Conservation (phyloP, 805 yeast genomes). For the Pichia rugopelliculosa region DNA sequence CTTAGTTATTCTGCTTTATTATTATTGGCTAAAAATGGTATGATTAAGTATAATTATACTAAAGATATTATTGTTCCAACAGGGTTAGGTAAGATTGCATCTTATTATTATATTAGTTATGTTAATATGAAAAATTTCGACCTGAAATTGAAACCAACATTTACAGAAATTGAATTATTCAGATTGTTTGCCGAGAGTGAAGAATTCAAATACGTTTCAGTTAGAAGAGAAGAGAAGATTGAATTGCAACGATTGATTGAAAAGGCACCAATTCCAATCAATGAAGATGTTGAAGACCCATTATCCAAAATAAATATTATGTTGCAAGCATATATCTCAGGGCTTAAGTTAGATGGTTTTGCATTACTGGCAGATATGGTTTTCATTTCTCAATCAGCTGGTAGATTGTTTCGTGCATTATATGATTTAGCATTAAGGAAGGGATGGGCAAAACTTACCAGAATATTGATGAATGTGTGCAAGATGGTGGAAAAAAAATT, state of each 20-base stretch:
- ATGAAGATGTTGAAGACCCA: slow-evolving; percentile 62
- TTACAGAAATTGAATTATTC: slow-evolving; percentile 65
- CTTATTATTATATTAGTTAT: slow-evolving; percentile 76
- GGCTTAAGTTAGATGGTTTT: slow-evolving; percentile 71
- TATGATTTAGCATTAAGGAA: slow-evolving; percentile 66
- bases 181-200: slow-evolving; percentile 72
- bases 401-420: slow-evolving; percentile 78
- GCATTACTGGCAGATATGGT: slow-evolving; percentile 91
- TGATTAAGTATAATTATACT: slow-evolving; percentile 49
- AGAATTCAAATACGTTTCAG: slow-evolving; percentile 78
- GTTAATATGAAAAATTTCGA: slow-evolving; percentile 65
- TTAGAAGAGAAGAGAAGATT: slow-evolving; percentile 75
- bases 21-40: slow-evolving; percentile 45
- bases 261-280: slow-evolving; percentile 79
- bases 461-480: slow-evolving; percentile 52
- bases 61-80: slow-evolving; percentile 47
- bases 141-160: slow-evolving; percentile 53
- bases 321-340: slow-evolving; percentile 81
- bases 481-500: slow-evolving; percentile 73
- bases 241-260: slow-evolving; percentile 67
- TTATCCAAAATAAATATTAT: slow-evolving; percentile 72
- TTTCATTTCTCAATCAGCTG: slow-evolving; percentile 88
- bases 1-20: slow-evolving; percentile 71
- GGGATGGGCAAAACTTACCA: slow-evolving; percentile 63
- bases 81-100: slow-evolving; percentile 76